phyloP scores from a whole-genome alignment of 371 early-diverging fungal genomes.

The Capniomyces stellatus region DNA sequence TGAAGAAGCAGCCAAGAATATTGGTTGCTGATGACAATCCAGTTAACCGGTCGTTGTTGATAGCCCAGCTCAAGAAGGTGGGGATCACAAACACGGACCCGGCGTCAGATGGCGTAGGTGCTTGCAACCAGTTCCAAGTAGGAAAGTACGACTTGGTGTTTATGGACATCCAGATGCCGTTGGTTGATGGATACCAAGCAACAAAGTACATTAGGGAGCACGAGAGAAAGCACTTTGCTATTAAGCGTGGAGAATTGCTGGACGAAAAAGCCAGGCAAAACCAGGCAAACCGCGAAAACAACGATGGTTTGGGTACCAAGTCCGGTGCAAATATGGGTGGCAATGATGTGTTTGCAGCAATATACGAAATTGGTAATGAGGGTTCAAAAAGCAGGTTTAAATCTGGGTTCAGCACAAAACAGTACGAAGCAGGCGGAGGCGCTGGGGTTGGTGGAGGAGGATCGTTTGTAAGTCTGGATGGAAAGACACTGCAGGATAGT shows the following conservation, averaged over 20 bases:
- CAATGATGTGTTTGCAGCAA: background rate
- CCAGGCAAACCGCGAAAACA: background rate
- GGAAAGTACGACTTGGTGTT: constrained; percentile 46
- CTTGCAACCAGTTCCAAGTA: background rate
- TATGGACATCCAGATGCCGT: constrained; percentile 61
- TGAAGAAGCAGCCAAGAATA: background rate
- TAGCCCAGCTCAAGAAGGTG: constrained; percentile 1
- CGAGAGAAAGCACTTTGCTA: background rate
- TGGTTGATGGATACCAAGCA: constrained; percentile 61
- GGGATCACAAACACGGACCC: background rate
- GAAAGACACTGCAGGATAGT: no score
- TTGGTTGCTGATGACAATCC: constrained; percentile 2
- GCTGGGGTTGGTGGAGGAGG: no score
- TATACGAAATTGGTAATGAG: background rate
- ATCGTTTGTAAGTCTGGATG: no score
- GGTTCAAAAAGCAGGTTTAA: background rate
- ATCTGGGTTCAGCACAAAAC: no score
- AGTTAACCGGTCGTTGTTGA: background rate
- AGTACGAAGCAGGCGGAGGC: no score
- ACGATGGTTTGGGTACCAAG: background rate
- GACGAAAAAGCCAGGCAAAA: background rate
- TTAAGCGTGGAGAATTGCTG: background rate
- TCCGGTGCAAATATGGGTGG: background rate
- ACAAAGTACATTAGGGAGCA: constrained; percentile 42
- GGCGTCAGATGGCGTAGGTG: background rate